Evolutionary conservation across 768 basidiomycete genomes (phyloP), one percentile per base, ranked within the genome.

Genomic region (Nidularia pulvinata): DNA sequence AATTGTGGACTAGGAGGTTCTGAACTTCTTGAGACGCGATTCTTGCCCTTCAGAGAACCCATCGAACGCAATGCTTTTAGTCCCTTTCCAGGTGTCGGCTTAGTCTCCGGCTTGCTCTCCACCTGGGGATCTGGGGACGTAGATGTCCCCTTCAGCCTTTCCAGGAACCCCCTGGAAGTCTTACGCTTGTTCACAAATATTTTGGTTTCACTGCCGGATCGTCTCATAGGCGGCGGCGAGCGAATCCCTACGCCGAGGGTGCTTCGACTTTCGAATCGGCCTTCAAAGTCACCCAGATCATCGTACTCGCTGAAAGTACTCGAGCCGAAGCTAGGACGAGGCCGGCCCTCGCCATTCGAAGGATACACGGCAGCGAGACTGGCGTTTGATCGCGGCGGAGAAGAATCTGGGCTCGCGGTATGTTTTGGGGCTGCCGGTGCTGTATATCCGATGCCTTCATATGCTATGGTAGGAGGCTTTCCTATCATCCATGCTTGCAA

Each of bases 401-500:
- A 62, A 44, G 58, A 49, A 48, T 54, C 57, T 57, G 57, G 53
- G 42, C 57, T 48, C 47, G 58, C 49, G 2, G 57, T 50, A 7
- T 59, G 50, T 52, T 68, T 71, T 1, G 64, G 49, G 4, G 64
- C 36, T 35, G 58, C 54, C 6, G 71, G 73, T 16, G 82, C 83
- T 43, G 84, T 84, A 63, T 89, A 93, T 16, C 91, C 93, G 62
- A 97, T 95, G 33, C 92, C 93, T 61, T 91, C 82, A 61, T 86
- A 93, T 1, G 89, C 79, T 42, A 93, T 77, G 1, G 88, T 86
- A 7, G 95, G 95, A 14, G 93, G 92, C 63, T 98, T 98, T 58
- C 96, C 97, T 33, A 99, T 83, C 87, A 93, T 92, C 92, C 95
- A 98, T 0, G 92, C 91, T 64, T 97, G 94, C 45, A 98, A 77